Conservation (phyloP, 139 green algal species). For the Closterium sp. region DNA sequence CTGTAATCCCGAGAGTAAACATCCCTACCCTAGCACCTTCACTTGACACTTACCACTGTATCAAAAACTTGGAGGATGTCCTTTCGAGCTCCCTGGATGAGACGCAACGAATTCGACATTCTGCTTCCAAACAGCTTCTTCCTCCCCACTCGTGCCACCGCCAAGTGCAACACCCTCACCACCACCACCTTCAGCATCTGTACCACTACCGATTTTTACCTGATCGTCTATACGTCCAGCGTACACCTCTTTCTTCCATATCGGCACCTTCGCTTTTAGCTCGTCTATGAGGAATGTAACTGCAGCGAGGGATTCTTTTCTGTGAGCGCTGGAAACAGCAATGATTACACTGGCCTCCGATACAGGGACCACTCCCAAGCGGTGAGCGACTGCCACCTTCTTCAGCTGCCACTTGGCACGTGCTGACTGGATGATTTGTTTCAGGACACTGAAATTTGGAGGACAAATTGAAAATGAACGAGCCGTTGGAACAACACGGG, state of each 20-base stretch:
- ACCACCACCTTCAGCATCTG: background rate
- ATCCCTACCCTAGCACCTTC: no score
- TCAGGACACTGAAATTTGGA: slow-evolving; percentile 22
- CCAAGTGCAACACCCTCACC: background rate
- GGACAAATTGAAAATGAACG: background rate
- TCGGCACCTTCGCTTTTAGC: slow-evolving; percentile 91
- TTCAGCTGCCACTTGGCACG: slow-evolving; percentile 67
- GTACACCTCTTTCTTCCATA: slow-evolving; percentile 99
- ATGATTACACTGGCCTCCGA: slow-evolving; percentile 90
- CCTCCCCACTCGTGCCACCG: no score
- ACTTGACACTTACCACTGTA: background rate
- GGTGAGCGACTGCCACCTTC: slow-evolving; percentile 79
- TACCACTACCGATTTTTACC: background rate
- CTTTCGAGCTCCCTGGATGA: background rate
- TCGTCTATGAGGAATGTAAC: slow-evolving; percentile 91
- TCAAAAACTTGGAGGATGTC: background rate
- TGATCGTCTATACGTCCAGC: background rate
- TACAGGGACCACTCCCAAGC: slow-evolving; percentile 70
- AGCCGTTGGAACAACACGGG: no score
- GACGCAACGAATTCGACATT: background rate
- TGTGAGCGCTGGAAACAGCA: slow-evolving; percentile 82
- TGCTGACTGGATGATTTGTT: slow-evolving; percentile 30
- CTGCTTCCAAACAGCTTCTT: background rate
- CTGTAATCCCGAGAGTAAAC: no score
- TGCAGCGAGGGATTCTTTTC: slow-evolving; percentile 80